Evolutionary conservation across 176 grass and related monocot genomes (phyloP).

Genomic region (Phoenix roebelenii): DNA sequence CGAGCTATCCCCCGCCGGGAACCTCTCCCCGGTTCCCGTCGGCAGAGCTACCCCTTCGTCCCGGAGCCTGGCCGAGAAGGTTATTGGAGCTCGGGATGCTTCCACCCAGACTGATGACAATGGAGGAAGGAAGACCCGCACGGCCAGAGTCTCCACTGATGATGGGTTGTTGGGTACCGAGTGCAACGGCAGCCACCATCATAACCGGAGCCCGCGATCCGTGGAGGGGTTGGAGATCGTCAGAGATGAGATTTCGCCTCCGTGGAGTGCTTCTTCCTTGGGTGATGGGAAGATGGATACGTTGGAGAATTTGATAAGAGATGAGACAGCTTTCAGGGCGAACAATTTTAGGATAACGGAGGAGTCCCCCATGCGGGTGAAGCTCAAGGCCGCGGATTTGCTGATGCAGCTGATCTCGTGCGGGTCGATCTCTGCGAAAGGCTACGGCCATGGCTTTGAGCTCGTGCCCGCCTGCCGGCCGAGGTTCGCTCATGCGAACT

Average conservation of each 20-base stretch:
- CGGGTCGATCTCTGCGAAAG: conserved; percentile 76
- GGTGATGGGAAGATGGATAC: conserved; percentile 54
- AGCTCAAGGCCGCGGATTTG: conserved; percentile 71
- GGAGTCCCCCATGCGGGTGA: conserved; percentile 42
- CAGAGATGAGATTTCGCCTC: conserved; percentile 30
- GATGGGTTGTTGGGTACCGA: conserved; percentile 22
- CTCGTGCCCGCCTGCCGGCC: conserved; percentile 70
- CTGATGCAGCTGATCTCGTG: conserved; percentile 88
- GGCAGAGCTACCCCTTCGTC: conserved; percentile 26
- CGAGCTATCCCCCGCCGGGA: neutral
- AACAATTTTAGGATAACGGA: conserved; percentile 51
- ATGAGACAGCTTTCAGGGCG: conserved; percentile 48
- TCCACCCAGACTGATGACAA: conserved; percentile 75
- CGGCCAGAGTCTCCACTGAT: conserved; percentile 17
- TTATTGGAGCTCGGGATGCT: conserved; percentile 50
- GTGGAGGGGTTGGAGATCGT: conserved; percentile 26
- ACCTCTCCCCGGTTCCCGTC: neutral
- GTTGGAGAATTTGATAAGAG: conserved; percentile 84
- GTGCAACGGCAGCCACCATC: conserved; percentile 24
- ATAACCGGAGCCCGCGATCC: neutral
- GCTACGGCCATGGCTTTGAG: conserved; percentile 54
- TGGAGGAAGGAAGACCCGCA: conserved; percentile 17
- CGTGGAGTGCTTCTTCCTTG: conserved; percentile 29
- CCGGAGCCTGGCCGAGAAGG: conserved; percentile 38
- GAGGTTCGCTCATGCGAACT: conserved; percentile 64